Percentiles rank a stretch among this genome's conserved stretches.
Evolutionary conservation across 2,329 filamentous ascomycete genomes (phyloP).

Genomic region (Cordyceps pruinosa): DNA sequence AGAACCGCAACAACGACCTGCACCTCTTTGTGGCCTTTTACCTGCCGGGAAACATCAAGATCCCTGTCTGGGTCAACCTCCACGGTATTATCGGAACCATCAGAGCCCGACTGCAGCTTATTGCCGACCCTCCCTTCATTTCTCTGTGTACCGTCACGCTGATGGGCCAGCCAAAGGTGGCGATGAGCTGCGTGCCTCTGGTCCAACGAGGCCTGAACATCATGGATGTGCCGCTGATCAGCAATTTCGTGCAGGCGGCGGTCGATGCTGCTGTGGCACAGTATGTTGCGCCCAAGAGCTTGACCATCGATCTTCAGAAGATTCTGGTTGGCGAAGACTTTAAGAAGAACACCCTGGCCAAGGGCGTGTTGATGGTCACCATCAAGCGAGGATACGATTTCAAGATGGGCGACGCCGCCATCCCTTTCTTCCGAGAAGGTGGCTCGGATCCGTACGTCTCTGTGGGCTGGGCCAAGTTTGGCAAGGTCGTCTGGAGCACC

Average conservation of each 20-base stretch:
- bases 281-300: slow-evolving; percentile 69
- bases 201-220: slow-evolving; percentile 63
- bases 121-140: slow-evolving; percentile 71
- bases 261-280: slow-evolving; percentile 68
- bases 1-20: slow-evolving; percentile 58
- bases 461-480: slow-evolving; percentile 72
- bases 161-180: slow-evolving; percentile 66
- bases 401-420: slow-evolving; percentile 60
- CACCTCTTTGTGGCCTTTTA: slow-evolving; percentile 69
- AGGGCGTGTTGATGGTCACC: slow-evolving; percentile 58
- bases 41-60: slow-evolving; percentile 45
- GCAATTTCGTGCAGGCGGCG: slow-evolving; percentile 66
- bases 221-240: slow-evolving; percentile 69
- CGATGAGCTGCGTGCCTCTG: slow-evolving; percentile 62
- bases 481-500: slow-evolving; percentile 54
- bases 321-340: slow-evolving; percentile 74
- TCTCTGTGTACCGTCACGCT: slow-evolving; percentile 68
- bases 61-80: slow-evolving; percentile 68
- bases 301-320: slow-evolving; percentile 67
- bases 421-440: slow-evolving; percentile 52
- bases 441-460: slow-evolving; percentile 65
- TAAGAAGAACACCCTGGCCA: slow-evolving; percentile 63
- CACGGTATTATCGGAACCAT: slow-evolving; percentile 64
- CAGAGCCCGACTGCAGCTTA: slow-evolving; percentile 63
- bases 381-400: slow-evolving; percentile 64